Percentiles rank a stretch among this genome's conserved stretches.
Evolutionary conservation across 1,284 basidiomycete species (phyloP).

Genomic region (Heimioporus punctisporus): DNA sequence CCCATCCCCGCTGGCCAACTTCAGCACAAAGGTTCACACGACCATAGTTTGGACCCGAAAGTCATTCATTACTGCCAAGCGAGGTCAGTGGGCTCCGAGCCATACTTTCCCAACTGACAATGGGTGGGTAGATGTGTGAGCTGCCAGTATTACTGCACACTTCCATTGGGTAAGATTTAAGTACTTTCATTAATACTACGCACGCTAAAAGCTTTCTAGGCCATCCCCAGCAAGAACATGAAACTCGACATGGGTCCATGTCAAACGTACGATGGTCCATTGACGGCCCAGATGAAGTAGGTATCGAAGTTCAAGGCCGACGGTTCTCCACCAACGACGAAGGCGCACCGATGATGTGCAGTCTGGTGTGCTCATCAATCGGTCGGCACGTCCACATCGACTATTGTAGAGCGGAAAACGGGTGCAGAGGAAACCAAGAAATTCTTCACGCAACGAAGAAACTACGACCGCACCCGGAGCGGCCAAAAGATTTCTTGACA

Average conservation of each 20-base stretch:
- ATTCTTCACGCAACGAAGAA: conserved; percentile 44
- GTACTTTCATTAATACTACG: not conserved
- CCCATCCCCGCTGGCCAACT: conserved; percentile 42
- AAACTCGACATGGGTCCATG: conserved; percentile 66
- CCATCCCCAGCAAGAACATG: conserved; percentile 58
- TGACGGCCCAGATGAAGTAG: conserved; percentile 44
- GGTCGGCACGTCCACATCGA: conserved; percentile 53
- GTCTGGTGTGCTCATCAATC: conserved; percentile 41
- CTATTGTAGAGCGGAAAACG: conserved; percentile 45
- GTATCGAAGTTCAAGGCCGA: conserved; percentile 53
- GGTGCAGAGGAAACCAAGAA: conserved; percentile 42
- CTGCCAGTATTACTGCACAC: conserved; percentile 59
- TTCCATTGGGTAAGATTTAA: conserved; percentile 45
- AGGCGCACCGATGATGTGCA: conserved; percentile 68
- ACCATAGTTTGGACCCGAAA: conserved; percentile 42
- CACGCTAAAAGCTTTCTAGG: conserved; percentile 37
- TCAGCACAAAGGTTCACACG: conserved; percentile 47
- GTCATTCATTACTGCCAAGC: conserved; percentile 52
- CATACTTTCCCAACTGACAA: not conserved
- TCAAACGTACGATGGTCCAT: conserved; percentile 54
- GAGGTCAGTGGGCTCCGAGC: conserved; percentile 31
- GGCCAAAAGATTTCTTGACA: conserved; percentile 54
- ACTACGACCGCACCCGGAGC: conserved; percentile 45
- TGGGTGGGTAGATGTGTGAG: conserved; percentile 45
- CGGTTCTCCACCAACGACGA: conserved; percentile 55